Percentiles rank a stretch among this genome's conserved stretches.
Conservation (phyloP, 306 rosid species). For the Casuarina equisetifolia region DNA sequence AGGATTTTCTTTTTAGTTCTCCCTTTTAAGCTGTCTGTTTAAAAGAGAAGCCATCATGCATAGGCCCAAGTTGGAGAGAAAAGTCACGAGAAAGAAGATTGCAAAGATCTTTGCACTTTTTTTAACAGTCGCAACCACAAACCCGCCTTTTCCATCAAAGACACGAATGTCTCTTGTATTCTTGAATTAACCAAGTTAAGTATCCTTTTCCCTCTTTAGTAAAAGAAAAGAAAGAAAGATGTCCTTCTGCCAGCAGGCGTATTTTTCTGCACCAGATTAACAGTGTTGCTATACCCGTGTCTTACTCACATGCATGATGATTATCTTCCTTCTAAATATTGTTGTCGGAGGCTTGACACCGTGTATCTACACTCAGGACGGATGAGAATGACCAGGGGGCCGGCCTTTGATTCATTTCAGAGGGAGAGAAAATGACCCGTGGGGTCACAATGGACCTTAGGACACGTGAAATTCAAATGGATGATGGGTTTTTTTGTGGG, state of each 20-base stretch:
- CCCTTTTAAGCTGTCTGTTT: constrained; percentile 51
- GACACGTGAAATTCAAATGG: constrained; percentile 71
- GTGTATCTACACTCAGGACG: constrained; percentile 58
- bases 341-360: constrained; percentile 51
- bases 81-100: constrained; percentile 73
- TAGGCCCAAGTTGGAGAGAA: constrained; percentile 65
- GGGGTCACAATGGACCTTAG: constrained; percentile 66
- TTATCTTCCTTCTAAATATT: constrained; percentile 34
- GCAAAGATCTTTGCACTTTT: constrained; percentile 77
- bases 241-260: constrained; percentile 29
- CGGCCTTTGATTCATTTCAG: constrained; percentile 43
- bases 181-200: constrained; percentile 41
- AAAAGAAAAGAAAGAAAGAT: constrained; percentile 17
- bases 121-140: constrained; percentile 67
- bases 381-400: constrained; percentile 51
- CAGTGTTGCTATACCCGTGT: constrained; percentile 35
- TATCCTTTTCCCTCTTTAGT: constrained; percentile 52
- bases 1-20: constrained; percentile 51
- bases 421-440: constrained; percentile 44
- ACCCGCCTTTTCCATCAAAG: constrained; percentile 51
- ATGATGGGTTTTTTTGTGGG: constrained; percentile 42
- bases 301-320: constrained; percentile 47
- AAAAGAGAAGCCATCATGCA: constrained; percentile 52
- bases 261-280: constrained; percentile 37
- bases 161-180: constrained; percentile 34